Evolutionary conservation across 2,329 filamentous ascomycete species (phyloP), one percentile per base, ranked within the genome.

Genomic region (Xylariomycetidae sp.): DNA sequence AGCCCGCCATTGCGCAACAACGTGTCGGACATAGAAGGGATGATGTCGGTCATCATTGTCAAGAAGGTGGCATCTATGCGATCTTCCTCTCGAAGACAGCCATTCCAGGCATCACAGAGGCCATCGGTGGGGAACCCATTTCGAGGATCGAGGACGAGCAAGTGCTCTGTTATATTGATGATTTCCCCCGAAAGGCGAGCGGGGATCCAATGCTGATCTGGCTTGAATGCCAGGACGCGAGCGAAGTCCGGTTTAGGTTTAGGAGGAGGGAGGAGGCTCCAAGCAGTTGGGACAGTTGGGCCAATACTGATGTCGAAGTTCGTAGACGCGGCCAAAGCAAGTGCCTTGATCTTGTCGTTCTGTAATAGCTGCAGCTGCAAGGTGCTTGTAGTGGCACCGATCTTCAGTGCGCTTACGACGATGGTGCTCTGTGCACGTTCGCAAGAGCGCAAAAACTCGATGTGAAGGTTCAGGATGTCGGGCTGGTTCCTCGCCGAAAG

Each of bases 11-110:
- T 53, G 5, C 34, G 44, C 10, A 49, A 19, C 1, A 56, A 43
- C 4, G 49, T 53, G 15, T 55, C 53, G 2, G 47, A 47, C 50
- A 54, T 50, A 15, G 47, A 51, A 4, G 48, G 51, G 10, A 50
- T 34, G 3, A 44, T 24, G 19, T 55, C 54, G 2, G 46, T 44
- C 50, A 56, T 47, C 18, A 50, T n/a, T 2, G 47, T 32, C 3
- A 57, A 13, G 22, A 47, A 52, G 1, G 46, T 46, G 2, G 37
- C 42, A 25, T 53, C 43, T 15, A 54, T 51, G 4, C 37, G 31
- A 24, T 53, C 43, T 4, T 33, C 39, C 2, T 50, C 41, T 6
- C 8, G 12, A 12, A 23, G 8, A 12, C 20, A 49, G 6, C 38
- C 32, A n/a, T 49, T 38, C 52, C 52, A 57, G 2, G 32, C 35